These are phyloP conservation scores for Melampsora medusae DNA, from an alignment of 1,284 basidiomycete species.

Conservation along the genomic window DNA sequence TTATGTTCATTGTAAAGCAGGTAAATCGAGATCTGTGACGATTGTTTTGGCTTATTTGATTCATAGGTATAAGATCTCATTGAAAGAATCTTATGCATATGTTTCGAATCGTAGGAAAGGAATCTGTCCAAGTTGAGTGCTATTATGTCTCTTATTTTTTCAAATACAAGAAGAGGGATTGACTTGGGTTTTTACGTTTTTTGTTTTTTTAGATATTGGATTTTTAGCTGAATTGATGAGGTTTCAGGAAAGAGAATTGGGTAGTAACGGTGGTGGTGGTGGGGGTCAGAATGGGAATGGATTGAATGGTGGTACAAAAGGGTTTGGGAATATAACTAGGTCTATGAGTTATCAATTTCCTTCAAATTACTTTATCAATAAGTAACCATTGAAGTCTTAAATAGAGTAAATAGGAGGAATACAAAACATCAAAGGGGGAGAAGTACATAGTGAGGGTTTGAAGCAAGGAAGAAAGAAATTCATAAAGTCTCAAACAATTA, in stretches of 20 bases:
- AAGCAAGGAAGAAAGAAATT: too few relatives aligned
- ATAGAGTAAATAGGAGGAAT: too few relatives aligned
- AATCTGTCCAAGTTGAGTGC: constrained; percentile 74
- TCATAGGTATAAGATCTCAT: constrained; percentile 80
- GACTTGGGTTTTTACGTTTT: background rate
- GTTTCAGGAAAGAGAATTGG: constrained; percentile 69
- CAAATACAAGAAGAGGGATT: too few relatives aligned
- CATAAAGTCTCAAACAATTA: too few relatives aligned
- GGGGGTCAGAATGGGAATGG: background rate
- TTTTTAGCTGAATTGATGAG: constrained; percentile 96
- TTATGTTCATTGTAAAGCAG: constrained; percentile 95
- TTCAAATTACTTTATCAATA: background rate
- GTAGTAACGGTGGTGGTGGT: background rate
- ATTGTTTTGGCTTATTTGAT: constrained; percentile 96
- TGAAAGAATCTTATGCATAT: constrained; percentile 82
- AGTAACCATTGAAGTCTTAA: too few relatives aligned
- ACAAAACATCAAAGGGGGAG: too few relatives aligned
- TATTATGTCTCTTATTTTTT: too few relatives aligned
- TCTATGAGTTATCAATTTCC: constrained; percentile 9
- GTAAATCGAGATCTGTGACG: constrained; percentile 92
- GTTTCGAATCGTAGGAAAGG: constrained; percentile 84
- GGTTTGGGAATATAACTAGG: background rate
- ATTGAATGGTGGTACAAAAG: background rate
- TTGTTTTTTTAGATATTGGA: constrained; percentile 66
- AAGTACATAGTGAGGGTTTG: too few relatives aligned